Evolutionary conservation across 768 basidiomycete genomes (phyloP), one percentile per base, ranked within the genome.

Genomic region (Steccherinum ochraceum): DNA sequence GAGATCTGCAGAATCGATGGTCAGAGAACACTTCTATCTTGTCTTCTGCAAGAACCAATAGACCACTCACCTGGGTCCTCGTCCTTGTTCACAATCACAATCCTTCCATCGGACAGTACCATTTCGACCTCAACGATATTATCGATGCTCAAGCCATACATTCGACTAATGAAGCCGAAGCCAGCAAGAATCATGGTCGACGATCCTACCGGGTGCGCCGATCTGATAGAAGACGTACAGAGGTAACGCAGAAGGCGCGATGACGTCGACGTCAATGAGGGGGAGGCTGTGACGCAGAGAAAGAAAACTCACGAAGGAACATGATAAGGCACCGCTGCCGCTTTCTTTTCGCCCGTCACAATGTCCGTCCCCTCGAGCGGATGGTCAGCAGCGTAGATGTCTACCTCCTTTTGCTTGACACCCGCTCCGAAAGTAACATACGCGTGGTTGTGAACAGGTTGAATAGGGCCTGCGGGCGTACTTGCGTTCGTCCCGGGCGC

Each of bases 71-170:
- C 87, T 49, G 86, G 75, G 62, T 89, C 69, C 39, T 85, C 83
- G 3, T 77, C 74, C 60, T 93, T 83, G 56, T 76, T 90, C 4
- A 85, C 79, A 52, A 85, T 76, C 19, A 92, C 77, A 43, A 96
- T 86, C n/a, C 81, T 72, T 3, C 93, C 93, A 66, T 95, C 91
- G 3, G 92, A 87, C 16, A 93, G 75, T 2, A 96, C 93, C 69
- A 93, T 84, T 67, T 97, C 93, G 0, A 88, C 86, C 61, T 96
- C 93, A 4, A 94, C 86, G 21, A 95, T 70, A 62, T 88, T 90
- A 64, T 97, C 93, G 62, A 93, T 79, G 52, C 89, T 93, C 49
- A 96, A 72, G 4, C 93, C 93, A 55, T 85, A 79, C 58, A 92
- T 68, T 47, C 93, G 78, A 47, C 89, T 84, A 41, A 93, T 72